Percentiles rank a stretch among this genome's conserved stretches.
phyloP scores from a whole-genome alignment of 2,329 filamentous ascomycete genomes.

The Fusarium sp. region DNA sequence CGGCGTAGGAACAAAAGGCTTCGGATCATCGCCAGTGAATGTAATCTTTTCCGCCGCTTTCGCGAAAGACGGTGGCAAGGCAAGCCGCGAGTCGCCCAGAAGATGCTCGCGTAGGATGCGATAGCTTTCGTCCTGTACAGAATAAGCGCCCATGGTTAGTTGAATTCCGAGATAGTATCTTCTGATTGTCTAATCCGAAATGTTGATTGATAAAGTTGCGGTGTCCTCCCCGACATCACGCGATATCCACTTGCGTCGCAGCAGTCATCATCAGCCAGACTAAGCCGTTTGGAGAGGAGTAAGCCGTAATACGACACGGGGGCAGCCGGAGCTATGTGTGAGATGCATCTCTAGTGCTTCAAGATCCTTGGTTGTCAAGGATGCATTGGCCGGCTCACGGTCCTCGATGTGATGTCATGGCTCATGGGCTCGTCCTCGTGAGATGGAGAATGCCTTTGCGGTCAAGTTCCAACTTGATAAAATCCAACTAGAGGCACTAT shows the following conservation, averaged over 20 bases:
- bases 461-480: not conserved
- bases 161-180: no score
- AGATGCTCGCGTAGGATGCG: not conserved
- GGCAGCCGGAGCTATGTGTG: not conserved
- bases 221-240: not conserved
- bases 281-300: not conserved
- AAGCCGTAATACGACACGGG: not conserved
- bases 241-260: not conserved
- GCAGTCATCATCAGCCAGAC: not conserved
- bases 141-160: not conserved
- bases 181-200: not conserved
- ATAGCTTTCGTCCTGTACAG: not conserved
- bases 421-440: not conserved
- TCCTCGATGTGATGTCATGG: not conserved
- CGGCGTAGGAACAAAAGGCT: constrained; percentile 23
- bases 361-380: not conserved
- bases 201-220: not conserved
- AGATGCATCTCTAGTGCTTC: not conserved
- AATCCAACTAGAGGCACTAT: not conserved
- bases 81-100: not conserved
- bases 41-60: not conserved
- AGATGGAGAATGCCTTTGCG: not conserved
- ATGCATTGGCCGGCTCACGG: not conserved
- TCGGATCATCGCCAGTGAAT: not conserved
- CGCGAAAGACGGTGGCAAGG: not conserved